Conservation (phyloP, 116 monocot species). For the Iris pallida region DNA sequence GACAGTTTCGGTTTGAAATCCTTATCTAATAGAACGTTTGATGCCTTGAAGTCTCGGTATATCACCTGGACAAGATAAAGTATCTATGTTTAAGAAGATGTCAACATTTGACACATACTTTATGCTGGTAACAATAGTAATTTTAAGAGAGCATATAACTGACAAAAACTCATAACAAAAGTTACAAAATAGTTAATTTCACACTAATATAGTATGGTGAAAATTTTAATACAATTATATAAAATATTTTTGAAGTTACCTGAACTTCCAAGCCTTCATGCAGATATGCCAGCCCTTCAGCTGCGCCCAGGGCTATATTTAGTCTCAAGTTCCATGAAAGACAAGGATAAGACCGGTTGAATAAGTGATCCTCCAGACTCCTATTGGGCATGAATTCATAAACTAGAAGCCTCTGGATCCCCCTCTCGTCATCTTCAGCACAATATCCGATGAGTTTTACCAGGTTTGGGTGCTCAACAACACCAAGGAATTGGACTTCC, state of each 20-base stretch:
- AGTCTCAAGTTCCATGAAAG: constrained; percentile 71
- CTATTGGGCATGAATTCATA: constrained; percentile 80
- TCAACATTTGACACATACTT: neutral
- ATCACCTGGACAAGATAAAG: constrained; percentile 52
- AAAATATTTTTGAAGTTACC: constrained; percentile 26
- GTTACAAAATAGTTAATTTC: too few species aligned
- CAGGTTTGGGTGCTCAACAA: constrained; percentile 78
- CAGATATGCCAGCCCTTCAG: constrained; percentile 72
- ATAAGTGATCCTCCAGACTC: constrained; percentile 71
- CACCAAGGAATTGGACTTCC: constrained; percentile 73
- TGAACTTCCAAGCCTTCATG: constrained; percentile 80
- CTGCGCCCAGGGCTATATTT: constrained; percentile 62
- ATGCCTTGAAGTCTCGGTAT: constrained; percentile 82
- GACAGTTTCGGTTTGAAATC: constrained; percentile 84
- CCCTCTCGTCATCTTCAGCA: constrained; percentile 57
- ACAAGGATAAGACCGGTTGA: constrained; percentile 43
- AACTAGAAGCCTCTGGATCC: constrained; percentile 57
- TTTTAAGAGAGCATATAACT: too few species aligned
- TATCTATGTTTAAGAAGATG: neutral
- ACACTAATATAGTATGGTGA: too few species aligned
- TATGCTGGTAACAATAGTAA: neutral
- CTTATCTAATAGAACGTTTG: constrained; percentile 70
- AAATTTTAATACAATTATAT: neutral
- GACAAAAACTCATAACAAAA: too few species aligned
- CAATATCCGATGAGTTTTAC: constrained; percentile 92